Base-by-base conservation (phyloP, 1,284 basidiomycete species). In the Termitomyces sp. region DNA sequence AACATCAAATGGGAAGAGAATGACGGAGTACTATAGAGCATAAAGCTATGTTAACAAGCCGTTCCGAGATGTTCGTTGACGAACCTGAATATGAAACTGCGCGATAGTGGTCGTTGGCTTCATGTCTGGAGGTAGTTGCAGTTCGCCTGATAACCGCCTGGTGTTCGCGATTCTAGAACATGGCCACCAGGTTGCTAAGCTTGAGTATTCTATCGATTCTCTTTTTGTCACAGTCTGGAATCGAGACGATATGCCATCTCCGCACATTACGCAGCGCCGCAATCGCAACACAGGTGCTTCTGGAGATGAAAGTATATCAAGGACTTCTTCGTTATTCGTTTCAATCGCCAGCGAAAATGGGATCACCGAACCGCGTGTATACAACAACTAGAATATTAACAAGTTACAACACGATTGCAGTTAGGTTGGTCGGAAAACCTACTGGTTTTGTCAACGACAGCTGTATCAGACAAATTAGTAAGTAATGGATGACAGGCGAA, bases 351-450 rank as follows among this genome's bases (percentile, higher is more conserved):
- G 57, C 56, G 68, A 70, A 52, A 71, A 74, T 39, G 79, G 77
- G 43, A 81, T 68, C 17, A 73, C 71, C 24, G 72, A 73, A 28
- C 78, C 78, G 60, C 78, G 70, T 9, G 76, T 70, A 58, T 77
- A 79, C 46, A 68, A 74, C 28, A 78, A 66, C 78, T 79, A 46
- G 34, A 34, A 51, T 36, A 50, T 41, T 17, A 21, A 49, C 8
- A 17, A 17, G 19, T 53, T 19, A n/a, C 21, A 47, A 41, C 24
- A 21, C 9, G 10, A 31, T 24, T 6, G 9, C 13, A 12, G 2
- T 50, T 7, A 30, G 6, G 2, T 5, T 19, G 24, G 8, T 28
- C 15, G 13, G 6, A 50, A 31, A 28, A 46, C 69, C 72, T 57
- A 77, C 72, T 53, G 74, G 74, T 61, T 69, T 75, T 30, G 73